Percentiles rank a stretch among this genome's conserved stretches.
phyloP scores from a whole-genome alignment of 192 early-diverging fungal species.

The Backusella liffmaniae region DNA sequence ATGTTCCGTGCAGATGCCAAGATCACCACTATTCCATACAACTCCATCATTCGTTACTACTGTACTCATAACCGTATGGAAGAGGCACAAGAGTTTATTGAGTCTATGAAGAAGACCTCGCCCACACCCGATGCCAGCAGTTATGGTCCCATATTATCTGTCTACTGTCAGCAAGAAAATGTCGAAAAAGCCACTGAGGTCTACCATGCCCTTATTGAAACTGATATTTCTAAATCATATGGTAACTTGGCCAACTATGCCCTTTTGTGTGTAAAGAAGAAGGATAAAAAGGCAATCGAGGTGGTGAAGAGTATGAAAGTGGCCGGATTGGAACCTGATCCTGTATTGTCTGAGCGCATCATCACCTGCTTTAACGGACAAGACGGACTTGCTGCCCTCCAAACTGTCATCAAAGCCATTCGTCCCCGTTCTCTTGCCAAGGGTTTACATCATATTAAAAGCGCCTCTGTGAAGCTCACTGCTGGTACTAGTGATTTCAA shows the following conservation, averaged over 20 bases:
- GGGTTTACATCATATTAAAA: constrained; percentile 9
- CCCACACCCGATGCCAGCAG: constrained; percentile 35
- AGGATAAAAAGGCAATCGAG: background rate
- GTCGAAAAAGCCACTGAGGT: constrained; percentile 19
- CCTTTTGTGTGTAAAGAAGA: constrained; percentile 26
- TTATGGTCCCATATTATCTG: constrained; percentile 32
- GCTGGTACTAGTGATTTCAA: background rate
- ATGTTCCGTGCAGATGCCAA: constrained; percentile 30
- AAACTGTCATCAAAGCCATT: constrained; percentile 9
- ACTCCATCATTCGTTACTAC: constrained; percentile 36
- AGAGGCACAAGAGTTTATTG: constrained; percentile 24
- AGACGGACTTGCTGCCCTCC: constrained; percentile 16
- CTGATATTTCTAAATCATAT: constrained; percentile 33
- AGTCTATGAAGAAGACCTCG: constrained; percentile 9
- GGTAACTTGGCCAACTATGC: constrained; percentile 36
- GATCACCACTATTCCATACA: constrained; percentile 30
- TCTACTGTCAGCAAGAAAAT: constrained; percentile 12
- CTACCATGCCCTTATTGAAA: constrained; percentile 26
- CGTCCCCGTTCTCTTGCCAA: constrained; percentile 17
- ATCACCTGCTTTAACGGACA: constrained; percentile 8
- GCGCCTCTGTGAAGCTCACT: constrained; percentile 14
- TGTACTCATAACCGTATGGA: constrained; percentile 17
- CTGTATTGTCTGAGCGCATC: constrained; percentile 21
- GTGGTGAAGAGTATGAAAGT: constrained; percentile 30
- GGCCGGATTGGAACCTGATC: constrained; percentile 29